Evolutionary conservation across 78 protist genomes (phyloP).

Genomic region (Tieghemostelium lacteum): DNA sequence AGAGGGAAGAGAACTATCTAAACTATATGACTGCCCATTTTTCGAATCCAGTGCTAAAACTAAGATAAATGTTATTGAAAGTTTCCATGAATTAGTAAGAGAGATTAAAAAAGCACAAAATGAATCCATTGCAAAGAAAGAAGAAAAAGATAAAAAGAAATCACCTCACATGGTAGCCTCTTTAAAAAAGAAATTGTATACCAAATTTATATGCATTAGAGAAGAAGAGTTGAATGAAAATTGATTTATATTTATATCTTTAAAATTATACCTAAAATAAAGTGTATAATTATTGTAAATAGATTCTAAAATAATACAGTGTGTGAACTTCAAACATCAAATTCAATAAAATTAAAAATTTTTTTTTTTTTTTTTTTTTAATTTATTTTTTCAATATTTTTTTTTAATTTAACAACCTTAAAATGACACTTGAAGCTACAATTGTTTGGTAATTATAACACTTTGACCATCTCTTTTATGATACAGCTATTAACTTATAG

Average conservation of each 20-base stretch:
- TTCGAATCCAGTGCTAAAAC: slow-evolving; percentile 88
- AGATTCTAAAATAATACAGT: too few relatives aligned
- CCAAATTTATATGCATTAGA: too few relatives aligned
- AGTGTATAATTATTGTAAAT: too few relatives aligned
- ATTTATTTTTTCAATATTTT: slow-evolving; percentile 2
- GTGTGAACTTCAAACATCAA: too few relatives aligned
- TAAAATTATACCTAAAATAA: too few relatives aligned
- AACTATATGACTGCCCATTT: slow-evolving; percentile 56
- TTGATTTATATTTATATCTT: too few relatives aligned
- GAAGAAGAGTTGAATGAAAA: too few relatives aligned
- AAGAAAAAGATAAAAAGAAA: not conserved
- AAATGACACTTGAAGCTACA: slow-evolving; percentile 78
- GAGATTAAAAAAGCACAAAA: slow-evolving; percentile 43
- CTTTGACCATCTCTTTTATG: not conserved
- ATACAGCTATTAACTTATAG: not conserved
- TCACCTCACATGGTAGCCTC: too few relatives aligned
- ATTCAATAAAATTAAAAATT: not conserved
- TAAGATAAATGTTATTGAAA: slow-evolving; percentile 75
- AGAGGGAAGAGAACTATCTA: slow-evolving; percentile 84
- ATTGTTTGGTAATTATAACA: slow-evolving; percentile 47
- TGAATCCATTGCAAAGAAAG: not conserved
- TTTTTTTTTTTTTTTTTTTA: not conserved
- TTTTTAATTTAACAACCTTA: not conserved
- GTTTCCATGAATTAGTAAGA: slow-evolving; percentile 85
- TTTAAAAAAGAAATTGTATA: too few relatives aligned